Percentiles rank a stretch among this genome's conserved stretches.
These are phyloP conservation scores for Diplodia intermedia DNA, from an alignment of 2,329 filamentous ascomycete species.

Conservation along the genomic window DNA sequence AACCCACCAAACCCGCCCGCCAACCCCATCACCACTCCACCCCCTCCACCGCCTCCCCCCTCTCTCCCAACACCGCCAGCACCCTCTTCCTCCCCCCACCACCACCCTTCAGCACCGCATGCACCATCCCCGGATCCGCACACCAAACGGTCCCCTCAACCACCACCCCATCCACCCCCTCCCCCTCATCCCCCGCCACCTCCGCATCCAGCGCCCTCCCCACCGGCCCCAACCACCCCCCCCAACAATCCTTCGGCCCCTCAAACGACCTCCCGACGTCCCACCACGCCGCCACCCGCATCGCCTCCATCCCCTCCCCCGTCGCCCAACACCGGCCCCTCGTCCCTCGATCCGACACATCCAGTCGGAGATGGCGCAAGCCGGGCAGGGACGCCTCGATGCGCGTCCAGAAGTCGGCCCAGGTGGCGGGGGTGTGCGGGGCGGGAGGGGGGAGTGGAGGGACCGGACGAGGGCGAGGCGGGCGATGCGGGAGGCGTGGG, in stretches of 20 bases:
- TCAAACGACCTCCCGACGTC: neutral
- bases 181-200: neutral
- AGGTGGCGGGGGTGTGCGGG: neutral
- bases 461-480: neutral
- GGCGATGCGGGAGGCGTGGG: neutral
- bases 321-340: neutral
- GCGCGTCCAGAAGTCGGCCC: neutral
- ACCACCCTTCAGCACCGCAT: neutral
- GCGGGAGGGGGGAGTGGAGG: neutral
- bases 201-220: neutral
- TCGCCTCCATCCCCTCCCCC: too few relatives aligned
- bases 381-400: neutral
- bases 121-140: neutral
- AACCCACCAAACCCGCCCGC: too few relatives aligned
- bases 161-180: too few relatives aligned
- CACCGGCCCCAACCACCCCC: neutral
- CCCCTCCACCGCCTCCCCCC: neutral
- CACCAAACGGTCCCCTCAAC: neutral
- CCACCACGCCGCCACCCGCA: too few relatives aligned
- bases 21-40: slow-evolving; percentile 25
- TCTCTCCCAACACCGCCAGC: neutral
- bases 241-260: neutral
- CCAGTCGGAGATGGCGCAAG: neutral
- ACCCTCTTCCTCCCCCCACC: neutral
- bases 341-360: neutral